These are phyloP conservation scores for Amphichorda felina DNA, from an alignment of 2,329 filamentous ascomycete genomes.

Conservation along the genomic window DNA sequence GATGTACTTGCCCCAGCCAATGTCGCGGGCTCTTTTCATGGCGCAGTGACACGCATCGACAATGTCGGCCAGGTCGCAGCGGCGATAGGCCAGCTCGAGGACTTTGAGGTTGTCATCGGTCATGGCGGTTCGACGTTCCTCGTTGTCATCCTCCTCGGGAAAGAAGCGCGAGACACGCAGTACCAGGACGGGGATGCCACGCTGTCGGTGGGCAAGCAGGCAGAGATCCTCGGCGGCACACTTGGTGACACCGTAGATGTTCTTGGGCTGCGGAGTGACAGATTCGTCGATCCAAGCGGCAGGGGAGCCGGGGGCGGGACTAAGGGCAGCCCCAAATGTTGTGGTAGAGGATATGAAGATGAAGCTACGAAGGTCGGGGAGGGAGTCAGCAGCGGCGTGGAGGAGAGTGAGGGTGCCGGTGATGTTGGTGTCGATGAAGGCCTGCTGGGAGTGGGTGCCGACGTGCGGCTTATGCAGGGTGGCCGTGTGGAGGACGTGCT, in stretches of 20 bases:
- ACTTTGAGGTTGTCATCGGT: slow-evolving; percentile 33
- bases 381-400: slow-evolving; percentile 19
- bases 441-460: slow-evolving; percentile 26
- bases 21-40: slow-evolving; percentile 17
- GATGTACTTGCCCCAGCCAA: slow-evolving; percentile 27
- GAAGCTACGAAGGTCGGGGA: slow-evolving; percentile 17
- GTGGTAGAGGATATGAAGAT: slow-evolving; percentile 34
- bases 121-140: slow-evolving; percentile 20
- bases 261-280: slow-evolving; percentile 28
- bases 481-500: slow-evolving; percentile 30
- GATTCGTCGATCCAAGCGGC: slow-evolving; percentile 32
- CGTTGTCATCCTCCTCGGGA: slow-evolving; percentile 33
- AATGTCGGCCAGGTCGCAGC: slow-evolving; percentile 30
- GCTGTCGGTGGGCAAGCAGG: slow-evolving; percentile 24
- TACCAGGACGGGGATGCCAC: slow-evolving; percentile 25
- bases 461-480: slow-evolving; percentile 36
- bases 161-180: slow-evolving; percentile 37
- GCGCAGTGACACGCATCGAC: slow-evolving; percentile 27
- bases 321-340: slow-evolving; percentile 27
- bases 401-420: slow-evolving; percentile 28
- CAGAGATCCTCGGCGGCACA: slow-evolving; percentile 35
- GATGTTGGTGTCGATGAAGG: slow-evolving; percentile 32
- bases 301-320: slow-evolving; percentile 19
- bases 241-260: slow-evolving; percentile 37
- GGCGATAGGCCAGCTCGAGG: slow-evolving; percentile 31